These are phyloP conservation scores for Coemansia sp. DNA, from an alignment of 192 early-diverging fungal genomes.

Conservation along the genomic window DNA sequence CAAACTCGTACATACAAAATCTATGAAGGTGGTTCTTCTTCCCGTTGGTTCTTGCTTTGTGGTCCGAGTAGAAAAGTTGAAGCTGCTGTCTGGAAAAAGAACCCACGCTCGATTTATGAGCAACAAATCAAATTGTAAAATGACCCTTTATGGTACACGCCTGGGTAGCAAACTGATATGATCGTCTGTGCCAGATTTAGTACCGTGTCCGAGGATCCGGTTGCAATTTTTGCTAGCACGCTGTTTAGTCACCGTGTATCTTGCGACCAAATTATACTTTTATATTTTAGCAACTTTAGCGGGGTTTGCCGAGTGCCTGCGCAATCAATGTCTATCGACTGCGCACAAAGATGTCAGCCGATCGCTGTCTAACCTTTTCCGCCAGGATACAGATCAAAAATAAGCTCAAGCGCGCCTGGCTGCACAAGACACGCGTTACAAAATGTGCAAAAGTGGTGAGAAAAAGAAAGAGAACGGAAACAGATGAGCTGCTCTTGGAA, in stretches of 20 bases:
- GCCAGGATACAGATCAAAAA: too few relatives aligned
- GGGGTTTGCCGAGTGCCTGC: neutral
- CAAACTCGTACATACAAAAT: conserved; percentile 51
- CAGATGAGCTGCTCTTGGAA: neutral
- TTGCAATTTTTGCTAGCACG: neutral
- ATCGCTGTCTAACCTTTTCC: too few relatives aligned
- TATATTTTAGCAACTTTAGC: neutral
- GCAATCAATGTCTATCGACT: neutral
- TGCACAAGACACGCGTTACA: neutral
- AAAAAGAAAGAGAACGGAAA: neutral
- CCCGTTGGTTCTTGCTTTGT: too few relatives aligned
- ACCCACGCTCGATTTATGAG: neutral
- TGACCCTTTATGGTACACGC: neutral
- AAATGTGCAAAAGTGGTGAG: neutral
- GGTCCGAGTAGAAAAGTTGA: too few relatives aligned
- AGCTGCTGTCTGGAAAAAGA: neutral
- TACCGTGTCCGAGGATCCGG: neutral
- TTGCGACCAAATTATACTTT: neutral
- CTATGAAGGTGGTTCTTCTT: neutral
- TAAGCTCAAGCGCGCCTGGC: too few relatives aligned
- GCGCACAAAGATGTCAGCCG: neutral
- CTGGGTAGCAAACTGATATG: neutral
- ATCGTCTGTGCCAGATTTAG: neutral
- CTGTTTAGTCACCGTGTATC: neutral
- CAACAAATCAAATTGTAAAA: neutral